Conservation (phyloP, 176 grass and related monocot genomes). For the Coix lacrymajobi region DNA sequence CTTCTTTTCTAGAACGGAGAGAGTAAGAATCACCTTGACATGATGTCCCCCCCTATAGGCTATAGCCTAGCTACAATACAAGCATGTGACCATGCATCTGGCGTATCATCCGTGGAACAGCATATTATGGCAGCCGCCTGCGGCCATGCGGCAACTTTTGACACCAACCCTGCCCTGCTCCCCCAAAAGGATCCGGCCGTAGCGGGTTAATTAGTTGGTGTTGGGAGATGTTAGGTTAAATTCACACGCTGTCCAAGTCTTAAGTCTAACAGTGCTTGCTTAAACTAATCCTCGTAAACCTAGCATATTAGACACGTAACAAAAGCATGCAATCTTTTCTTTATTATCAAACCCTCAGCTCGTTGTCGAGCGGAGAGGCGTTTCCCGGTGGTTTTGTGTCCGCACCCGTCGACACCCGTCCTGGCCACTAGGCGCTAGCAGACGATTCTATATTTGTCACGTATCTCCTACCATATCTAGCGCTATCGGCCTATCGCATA, state of each 20-base stretch:
- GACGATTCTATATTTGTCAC: slow-evolving; percentile 1
- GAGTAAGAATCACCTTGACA: neutral
- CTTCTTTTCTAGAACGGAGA: too few species aligned
- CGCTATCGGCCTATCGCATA: slow-evolving; percentile 1
- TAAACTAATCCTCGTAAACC: neutral
- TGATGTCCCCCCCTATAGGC: too few species aligned
- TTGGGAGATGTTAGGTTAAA: neutral
- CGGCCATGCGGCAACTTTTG: neutral
- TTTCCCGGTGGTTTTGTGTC: neutral
- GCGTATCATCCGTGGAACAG: neutral
- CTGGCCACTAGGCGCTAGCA: neutral
- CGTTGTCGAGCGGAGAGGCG: neutral
- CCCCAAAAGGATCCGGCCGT: neutral
- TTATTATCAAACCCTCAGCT: too few species aligned
- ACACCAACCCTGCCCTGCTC: neutral
- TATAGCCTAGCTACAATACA: neutral
- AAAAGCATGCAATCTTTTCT: too few species aligned
- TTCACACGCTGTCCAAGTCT: neutral
- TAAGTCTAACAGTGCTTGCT: neutral
- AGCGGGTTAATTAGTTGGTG: neutral
- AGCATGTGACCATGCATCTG: neutral
- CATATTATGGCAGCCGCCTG: neutral
- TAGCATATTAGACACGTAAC: too few species aligned
- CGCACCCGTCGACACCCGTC: slow-evolving; percentile 25
- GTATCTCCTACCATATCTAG: slow-evolving; percentile 24